Evolutionary conservation across 2,329 filamentous ascomycete species (phyloP), one percentile per base, ranked within the genome.

Genomic region (Monilinia vaccinii-corymbosi): DNA sequence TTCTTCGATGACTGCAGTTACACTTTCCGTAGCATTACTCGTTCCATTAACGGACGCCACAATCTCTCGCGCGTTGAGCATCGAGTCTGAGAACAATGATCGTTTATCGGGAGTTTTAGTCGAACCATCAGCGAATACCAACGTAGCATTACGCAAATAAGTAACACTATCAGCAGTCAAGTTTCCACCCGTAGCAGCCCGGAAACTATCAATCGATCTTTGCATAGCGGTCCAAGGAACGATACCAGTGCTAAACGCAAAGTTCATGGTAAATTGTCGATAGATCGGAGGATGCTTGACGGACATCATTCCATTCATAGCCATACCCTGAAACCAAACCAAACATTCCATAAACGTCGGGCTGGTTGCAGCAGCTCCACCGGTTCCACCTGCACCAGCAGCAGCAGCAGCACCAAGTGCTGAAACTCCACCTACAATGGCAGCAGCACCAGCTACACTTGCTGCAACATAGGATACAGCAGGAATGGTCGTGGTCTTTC

Each of bases 261-360:
- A 97, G 76, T 97, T 97, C 76, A 89, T 89, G 63, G 88, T 78
- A 75, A 96, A 99, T 72, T 86, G 93, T 67, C 86, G 84, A 76
- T 97, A 97, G 42, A 97, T 85, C 40, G 84, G 79, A 4, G 94
- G 94, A 67, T 96, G 91, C 68, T 86, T 83, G 68, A 95, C 92
- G 62, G 89, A 95, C 72, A 96, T 80, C 94, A 97, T 97, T 65
- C 94, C 92, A 74, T 94, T 97, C 78, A 94, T 88, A 32, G 94
- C 91, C 79, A 97, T 88, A 53, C 88, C 87, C 75, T 97, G 92
- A 74, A 97, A 96, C 83, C 89, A 95, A 63, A 87, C 85, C 66
- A 96, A 81, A 51, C 95, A 85, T 70, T 97, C 90, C 48, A 80
- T 81, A 72, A 97, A 97, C 57, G 87, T 89, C 31, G 94, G 94